Evolutionary conservation across 1,284 basidiomycete genomes (phyloP), one percentile per base, ranked within the genome.

Genomic region (Ustilago shanxiensis): DNA sequence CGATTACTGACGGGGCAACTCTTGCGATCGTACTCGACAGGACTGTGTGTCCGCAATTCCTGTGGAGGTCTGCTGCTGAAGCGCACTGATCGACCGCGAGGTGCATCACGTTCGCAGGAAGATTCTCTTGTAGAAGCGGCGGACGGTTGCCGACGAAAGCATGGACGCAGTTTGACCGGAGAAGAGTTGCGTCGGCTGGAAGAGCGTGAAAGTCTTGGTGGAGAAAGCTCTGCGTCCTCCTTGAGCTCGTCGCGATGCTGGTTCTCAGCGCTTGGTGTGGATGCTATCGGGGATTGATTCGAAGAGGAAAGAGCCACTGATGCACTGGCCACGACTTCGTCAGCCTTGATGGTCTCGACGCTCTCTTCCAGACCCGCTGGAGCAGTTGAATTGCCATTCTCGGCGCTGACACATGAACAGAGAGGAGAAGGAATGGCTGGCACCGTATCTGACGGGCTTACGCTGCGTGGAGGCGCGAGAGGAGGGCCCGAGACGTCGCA

Each of bases 11-110:
- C 61, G 8, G 82, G 77, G 55, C 80, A 84, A 28, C 80, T 75
- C 68, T 83, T 83, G 31, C 84, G 79, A 53, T 86, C 84, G 66
- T 86, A 86, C 18, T 86, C 84, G 26, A 84, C 83, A 4, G 84
- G 83, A 51, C 79, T 83, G 63, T 86, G 84, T 0, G 84, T 84
- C 7, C 82, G 74, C 35, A 82, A 22, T 61, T 83, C 81, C 44
- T 79, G 70, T 6, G 84, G 84, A 11, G 84, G 83, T 9, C 72
- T 61, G 24, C 57, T 67, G 52, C 75, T 80, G 71, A 86, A 86
- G 31, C 83, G 79, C 13, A 86, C 84, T 1, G 77, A 76, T 18
- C 77, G 76, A 11, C 73, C 70, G 5, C 76, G 69, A 10, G 60
- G 60, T 10, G 60, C 37, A 41, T 80, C 79, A 33, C 77, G 66